Evolutionary conservation across 2,329 filamentous ascomycete genomes (phyloP), one percentile per base, ranked within the genome.

Genomic region (Diaporthe aspalathi): DNA sequence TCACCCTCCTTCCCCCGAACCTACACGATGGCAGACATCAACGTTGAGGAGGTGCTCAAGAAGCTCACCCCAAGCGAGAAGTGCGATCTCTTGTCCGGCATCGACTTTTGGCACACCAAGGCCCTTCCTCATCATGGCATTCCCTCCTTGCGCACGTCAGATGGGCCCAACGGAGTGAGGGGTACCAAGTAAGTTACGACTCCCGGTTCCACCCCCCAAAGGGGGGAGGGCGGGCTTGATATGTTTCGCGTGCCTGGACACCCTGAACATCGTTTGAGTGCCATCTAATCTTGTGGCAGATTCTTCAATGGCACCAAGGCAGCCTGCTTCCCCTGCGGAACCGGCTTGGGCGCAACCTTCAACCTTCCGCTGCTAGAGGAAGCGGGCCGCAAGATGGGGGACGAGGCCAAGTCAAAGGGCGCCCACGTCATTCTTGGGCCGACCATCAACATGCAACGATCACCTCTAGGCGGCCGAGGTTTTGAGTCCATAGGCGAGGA

Each of bases 21-120:
- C 43, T 24, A 24, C 40, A 78, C 71, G 62, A 87, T 87, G 84
- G 84, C 85, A 38, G 82, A 87, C 74, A 83, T 89, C 50, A 81
- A 89, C 67, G 86, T 89, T 11, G 87, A 89, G 69, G 83, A 85
- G 72, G 79, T 87, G 38, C 81, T 89, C 53, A 85, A 86, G 76
- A 87, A 88, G 81, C 84, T 89, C 70, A 85, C 83, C 14, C 77
- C 85, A 62, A 77, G 80, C 5, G 86, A 89, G 76, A 89, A 89
- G 77, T 83, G 87, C 62, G 85, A 86, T 52, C 80, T 89, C 53
- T 80, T 89, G 65, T 82, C 87, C 57, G 86, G 89, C 70, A 85
- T 87, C 74, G 91, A 93, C 80, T 92, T 92, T 76, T 93, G 91
- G 91, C 89, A 92, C 76, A 91, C 91, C 43, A 87, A 88, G 74